Evolutionary conservation across 2,329 filamentous ascomycete genomes (phyloP), one percentile per base, ranked within the genome.

Genomic region (Knufia fluminis): DNA sequence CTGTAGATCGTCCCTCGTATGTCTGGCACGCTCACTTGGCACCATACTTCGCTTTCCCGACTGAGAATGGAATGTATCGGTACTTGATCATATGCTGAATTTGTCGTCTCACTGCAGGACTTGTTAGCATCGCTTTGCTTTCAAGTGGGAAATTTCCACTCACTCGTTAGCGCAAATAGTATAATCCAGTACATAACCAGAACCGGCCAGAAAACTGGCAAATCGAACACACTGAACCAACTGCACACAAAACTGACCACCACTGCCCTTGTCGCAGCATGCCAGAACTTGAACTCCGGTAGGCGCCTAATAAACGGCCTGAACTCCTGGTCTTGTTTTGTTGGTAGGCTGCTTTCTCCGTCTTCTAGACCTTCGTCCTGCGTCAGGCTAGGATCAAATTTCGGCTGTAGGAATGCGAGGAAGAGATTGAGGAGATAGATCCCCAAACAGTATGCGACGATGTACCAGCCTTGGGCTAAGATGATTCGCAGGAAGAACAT

Each of bases 11-110:
- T n/a, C n/a, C n/a, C n/a, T n/a, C n/a, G n/a, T n/a, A n/a, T n/a
- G n/a, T n/a, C n/a, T 36, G 7, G 33, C 33, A 17, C 6, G 23
- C 16, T 40, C 35, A 57, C 43, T 56, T 56, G 16, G 46, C 46
- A 14, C 71, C 69, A 68, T 92, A 94, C 65, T 79, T 82, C 56
- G 86, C 77, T 79, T 96, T 96, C 69, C 90, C 90, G 58, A 94
- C 81, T 35, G 86, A 83, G 73, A 96, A 95, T 35, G 90, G 89
- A 24, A 95, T 89, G 66, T 95, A 98, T 71, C 91, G 87, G 75
- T 97, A 98, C 76, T 97, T 98, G 78, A 98, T 91, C 92, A 98
- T 98, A 73, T 97, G 92, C 74, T 98, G 92, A 61, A 98, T 98
- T 73, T 98, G 92, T 76, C 92, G 87, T 70, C 92, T 82, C 92